Percentiles rank a stretch among this genome's conserved stretches.
phyloP scores from a whole-genome alignment of 2,329 filamentous ascomycete species.

The Penicillium freii region DNA sequence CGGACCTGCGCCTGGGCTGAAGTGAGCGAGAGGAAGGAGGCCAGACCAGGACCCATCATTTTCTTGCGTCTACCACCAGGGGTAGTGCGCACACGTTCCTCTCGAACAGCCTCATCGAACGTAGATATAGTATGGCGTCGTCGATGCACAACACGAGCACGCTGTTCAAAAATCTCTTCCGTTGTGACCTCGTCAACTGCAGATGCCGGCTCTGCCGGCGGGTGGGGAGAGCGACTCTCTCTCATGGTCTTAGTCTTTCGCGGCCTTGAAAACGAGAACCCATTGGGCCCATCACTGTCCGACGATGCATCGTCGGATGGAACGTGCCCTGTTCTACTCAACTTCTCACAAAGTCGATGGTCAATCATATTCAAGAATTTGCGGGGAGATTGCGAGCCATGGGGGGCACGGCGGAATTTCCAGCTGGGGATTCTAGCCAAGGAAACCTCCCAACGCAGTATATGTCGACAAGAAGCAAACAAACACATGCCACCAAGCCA shows the following conservation, averaged over 20 bases:
- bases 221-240: constrained; percentile 16
- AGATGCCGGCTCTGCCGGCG: constrained; percentile 18
- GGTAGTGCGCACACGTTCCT: constrained; percentile 46
- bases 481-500: constrained; percentile 79
- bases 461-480: constrained; percentile 68
- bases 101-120: constrained; percentile 31
- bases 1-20: constrained; percentile 70
- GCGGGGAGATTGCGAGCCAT: constrained; percentile 36
- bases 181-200: constrained; percentile 24
- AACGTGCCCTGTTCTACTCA: constrained; percentile 42
- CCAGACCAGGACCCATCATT: constrained; percentile 61
- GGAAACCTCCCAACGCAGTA: constrained; percentile 79
- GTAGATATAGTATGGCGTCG: constrained; percentile 56
- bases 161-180: constrained; percentile 27
- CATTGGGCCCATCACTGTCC: constrained; percentile 37
- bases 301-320: constrained; percentile 36
- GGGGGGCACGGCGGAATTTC: constrained; percentile 68
- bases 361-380: constrained; percentile 44
- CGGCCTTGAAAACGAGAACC: constrained; percentile 32
- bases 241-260: constrained; percentile 33
- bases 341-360: constrained; percentile 48
- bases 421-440: constrained; percentile 87
- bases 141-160: constrained; percentile 14
- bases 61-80: constrained; percentile 66
- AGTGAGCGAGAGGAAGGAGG: constrained; percentile 77